These are phyloP conservation scores for Pyrenophora graminea DNA, from an alignment of 2,329 filamentous ascomycete species.

Conservation along the genomic window DNA sequence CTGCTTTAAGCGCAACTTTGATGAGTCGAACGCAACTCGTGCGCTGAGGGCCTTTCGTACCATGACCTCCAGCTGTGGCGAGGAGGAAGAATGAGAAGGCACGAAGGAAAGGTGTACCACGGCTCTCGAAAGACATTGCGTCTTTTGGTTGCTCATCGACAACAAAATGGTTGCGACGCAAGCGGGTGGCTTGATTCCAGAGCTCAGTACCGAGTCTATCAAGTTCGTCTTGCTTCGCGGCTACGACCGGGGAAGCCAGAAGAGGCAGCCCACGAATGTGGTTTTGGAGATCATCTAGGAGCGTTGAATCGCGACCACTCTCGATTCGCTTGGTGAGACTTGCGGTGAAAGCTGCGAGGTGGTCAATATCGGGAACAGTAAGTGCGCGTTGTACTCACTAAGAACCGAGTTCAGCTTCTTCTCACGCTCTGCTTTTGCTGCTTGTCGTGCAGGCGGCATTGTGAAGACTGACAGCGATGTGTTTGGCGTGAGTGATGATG, in stretches of 20 bases:
- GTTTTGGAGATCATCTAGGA: constrained; percentile 43
- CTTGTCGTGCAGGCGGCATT: constrained; percentile 32
- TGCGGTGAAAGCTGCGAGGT: constrained; percentile 39
- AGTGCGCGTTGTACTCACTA: constrained; percentile 22
- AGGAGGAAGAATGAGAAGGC: constrained; percentile 71
- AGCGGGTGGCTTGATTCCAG: constrained; percentile 69
- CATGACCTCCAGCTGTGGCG: constrained; percentile 48
- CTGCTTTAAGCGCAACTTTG: constrained; percentile 69
- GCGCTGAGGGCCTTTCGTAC: constrained; percentile 21
- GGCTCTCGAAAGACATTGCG: constrained; percentile 23
- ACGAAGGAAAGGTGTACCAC: constrained; percentile 46
- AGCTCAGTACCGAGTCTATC: constrained; percentile 62
- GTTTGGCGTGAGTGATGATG: no score
- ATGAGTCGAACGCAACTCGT: constrained; percentile 60
- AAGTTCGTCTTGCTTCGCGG: constrained; percentile 53
- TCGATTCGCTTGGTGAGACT: constrained; percentile 32
- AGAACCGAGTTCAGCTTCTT: constrained; percentile 42
- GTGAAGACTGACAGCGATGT: no score
- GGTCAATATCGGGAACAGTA: constrained; percentile 12
- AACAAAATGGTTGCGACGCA: constrained; percentile 39
- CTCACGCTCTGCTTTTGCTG: constrained; percentile 40
- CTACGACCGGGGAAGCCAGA: constrained; percentile 26
- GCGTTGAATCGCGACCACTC: constrained; percentile 18
- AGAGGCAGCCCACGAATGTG: constrained; percentile 51
- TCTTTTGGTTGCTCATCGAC: constrained; percentile 39